phyloP scores from a whole-genome alignment of 2,329 filamentous ascomycete genomes.

The Dactylellina haptotyla region DNA sequence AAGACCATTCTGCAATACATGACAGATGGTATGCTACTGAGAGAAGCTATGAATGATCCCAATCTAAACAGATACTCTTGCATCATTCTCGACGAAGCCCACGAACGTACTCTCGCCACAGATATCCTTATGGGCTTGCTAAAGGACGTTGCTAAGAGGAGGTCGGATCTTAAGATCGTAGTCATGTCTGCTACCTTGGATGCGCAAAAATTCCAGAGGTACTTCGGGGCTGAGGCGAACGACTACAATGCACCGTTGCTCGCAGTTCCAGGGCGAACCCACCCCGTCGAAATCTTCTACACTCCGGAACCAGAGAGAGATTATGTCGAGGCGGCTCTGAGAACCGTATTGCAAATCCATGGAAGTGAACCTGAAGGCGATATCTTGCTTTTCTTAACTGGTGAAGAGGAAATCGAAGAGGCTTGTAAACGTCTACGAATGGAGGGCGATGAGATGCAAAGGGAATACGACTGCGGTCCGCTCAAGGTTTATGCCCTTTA shows the following conservation, averaged over 20 bases:
- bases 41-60: slow-evolving; percentile 96
- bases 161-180: slow-evolving; percentile 94
- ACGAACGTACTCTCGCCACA: slow-evolving; percentile 95
- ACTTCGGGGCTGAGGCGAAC: slow-evolving; percentile 73
- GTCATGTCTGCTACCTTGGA: slow-evolving; percentile 99
- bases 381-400: slow-evolving; percentile 92
- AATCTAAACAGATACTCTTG: slow-evolving; percentile 91
- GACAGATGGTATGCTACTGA: slow-evolving; percentile 98
- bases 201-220: slow-evolving; percentile 96
- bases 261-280: slow-evolving; percentile 91
- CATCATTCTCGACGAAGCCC: slow-evolving; percentile 97
- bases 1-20: slow-evolving; percentile 98
- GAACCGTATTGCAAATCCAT: slow-evolving; percentile 96
- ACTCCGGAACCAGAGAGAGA: slow-evolving; percentile 95
- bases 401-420: slow-evolving; percentile 98
- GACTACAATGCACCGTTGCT: slow-evolving; percentile 80
- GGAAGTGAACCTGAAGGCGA: slow-evolving; percentile 92
- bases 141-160: slow-evolving; percentile 84
- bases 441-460: slow-evolving; percentile 88
- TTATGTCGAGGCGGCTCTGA: slow-evolving; percentile 93
- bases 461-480: slow-evolving; percentile 90
- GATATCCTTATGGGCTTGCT: slow-evolving; percentile 97
- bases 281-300: slow-evolving; percentile 98
- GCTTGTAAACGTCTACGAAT: slow-evolving; percentile 89
- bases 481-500: slow-evolving; percentile 93